Conservation (phyloP, 1,284 basidiomycete genomes). For the Testicularia cyperi region DNA sequence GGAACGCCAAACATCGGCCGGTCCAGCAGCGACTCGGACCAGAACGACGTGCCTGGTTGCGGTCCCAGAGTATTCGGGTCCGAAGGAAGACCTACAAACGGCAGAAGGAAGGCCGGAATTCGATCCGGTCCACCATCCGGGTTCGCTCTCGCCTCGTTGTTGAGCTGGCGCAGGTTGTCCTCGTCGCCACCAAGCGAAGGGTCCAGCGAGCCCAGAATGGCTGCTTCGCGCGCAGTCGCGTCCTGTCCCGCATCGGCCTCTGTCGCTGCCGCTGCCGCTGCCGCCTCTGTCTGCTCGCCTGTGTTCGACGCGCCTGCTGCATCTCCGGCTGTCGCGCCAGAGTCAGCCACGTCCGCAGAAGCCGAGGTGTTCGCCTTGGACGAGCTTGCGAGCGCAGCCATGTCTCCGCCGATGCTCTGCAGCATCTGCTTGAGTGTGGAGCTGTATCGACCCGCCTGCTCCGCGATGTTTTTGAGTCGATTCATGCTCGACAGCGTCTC, state of each 20-base stretch:
- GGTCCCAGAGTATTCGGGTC: constrained; percentile 29
- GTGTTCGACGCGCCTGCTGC: too few species aligned
- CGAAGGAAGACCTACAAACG: constrained; percentile 37
- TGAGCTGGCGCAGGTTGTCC: constrained; percentile 2
- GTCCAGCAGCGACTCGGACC: constrained; percentile 36
- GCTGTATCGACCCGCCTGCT: constrained; percentile 47
- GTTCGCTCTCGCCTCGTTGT: constrained; percentile 8
- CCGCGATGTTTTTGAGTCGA: constrained; percentile 37
- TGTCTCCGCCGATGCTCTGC: constrained; percentile 24
- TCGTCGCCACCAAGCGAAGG: constrained; percentile 16
- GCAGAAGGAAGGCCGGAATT: constrained; percentile 30
- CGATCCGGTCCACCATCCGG: constrained; percentile 23
- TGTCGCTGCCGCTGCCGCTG: too few species aligned
- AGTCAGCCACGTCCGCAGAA: constrained; percentile 1
- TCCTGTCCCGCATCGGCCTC: constrained; percentile 3
- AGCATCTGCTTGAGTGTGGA: constrained; percentile 45
- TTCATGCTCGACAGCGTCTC: constrained; percentile 26
- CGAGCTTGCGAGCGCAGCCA: constrained; percentile 13
- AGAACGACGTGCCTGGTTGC: constrained; percentile 26
- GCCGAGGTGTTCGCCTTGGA: constrained; percentile 4
- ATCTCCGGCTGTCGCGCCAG: constrained; percentile 3
- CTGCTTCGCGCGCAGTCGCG: constrained; percentile 4
- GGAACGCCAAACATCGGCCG: constrained; percentile 33
- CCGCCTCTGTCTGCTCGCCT: neutral
- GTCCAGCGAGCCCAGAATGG: constrained; percentile 16